Conservation (phyloP, 345 rosid species). For the Carallia brachiata region DNA sequence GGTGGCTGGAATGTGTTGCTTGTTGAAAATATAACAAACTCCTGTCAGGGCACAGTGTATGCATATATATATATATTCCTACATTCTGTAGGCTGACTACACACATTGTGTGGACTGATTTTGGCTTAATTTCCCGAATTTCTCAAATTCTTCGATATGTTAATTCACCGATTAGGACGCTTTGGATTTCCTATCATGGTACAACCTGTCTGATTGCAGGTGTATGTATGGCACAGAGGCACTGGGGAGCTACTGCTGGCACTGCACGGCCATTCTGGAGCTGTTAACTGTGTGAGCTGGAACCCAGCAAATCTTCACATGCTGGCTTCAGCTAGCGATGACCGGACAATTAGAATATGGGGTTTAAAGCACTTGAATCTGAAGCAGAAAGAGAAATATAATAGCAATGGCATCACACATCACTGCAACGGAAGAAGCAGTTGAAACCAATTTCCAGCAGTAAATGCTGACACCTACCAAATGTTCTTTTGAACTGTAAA, state of each 20-base stretch:
- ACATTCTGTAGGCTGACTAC: too few species aligned
- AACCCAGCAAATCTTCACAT: constrained; percentile 61
- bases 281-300: constrained; percentile 77
- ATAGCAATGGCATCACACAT: constrained; percentile 20
- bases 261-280: constrained; percentile 68
- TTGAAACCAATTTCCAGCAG: not conserved
- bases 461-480: not conserved
- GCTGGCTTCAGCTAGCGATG: constrained; percentile 76
- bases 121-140: not conserved
- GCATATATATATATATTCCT: too few species aligned
- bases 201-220: constrained; percentile 34
- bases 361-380: constrained; percentile 42
- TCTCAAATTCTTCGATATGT: not conserved
- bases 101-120: too few species aligned
- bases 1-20: too few species aligned
- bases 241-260: constrained; percentile 42
- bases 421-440: constrained; percentile 31
- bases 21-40: too few species aligned
- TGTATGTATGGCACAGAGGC: constrained; percentile 66
- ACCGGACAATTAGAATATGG: constrained; percentile 70
- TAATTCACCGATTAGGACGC: not conserved
- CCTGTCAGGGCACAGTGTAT: too few species aligned
- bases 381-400: constrained; percentile 22
- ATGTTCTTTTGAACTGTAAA: constrained; percentile 20
- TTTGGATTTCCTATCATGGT: not conserved